Percentiles rank a stretch among this genome's conserved stretches.
phyloP scores from a whole-genome alignment of 2,329 filamentous ascomycete species.

The Apiospora aurea region DNA sequence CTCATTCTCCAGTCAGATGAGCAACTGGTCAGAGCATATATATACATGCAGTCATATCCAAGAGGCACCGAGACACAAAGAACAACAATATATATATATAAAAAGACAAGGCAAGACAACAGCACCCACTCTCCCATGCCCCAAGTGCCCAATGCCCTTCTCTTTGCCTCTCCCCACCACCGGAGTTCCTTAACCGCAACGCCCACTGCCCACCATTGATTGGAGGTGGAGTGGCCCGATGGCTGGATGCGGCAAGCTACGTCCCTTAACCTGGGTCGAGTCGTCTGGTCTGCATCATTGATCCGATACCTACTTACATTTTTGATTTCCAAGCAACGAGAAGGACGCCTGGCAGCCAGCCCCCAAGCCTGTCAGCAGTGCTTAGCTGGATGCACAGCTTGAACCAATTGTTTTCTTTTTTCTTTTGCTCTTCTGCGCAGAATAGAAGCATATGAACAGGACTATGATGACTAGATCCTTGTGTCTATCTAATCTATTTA shows the following conservation, averaged over 20 bases:
- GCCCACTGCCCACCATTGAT: constrained; percentile 1
- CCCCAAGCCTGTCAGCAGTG: neutral
- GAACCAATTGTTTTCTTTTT: neutral
- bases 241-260: constrained; percentile 10
- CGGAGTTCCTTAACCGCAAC: neutral
- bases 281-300: neutral
- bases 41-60: neutral
- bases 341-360: neutral
- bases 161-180: constrained; percentile 1
- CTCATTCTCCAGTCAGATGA: neutral
- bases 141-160: neutral
- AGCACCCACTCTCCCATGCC: neutral
- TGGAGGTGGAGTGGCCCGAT: constrained; percentile 1
- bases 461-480: neutral
- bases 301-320: neutral
- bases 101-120: neutral
- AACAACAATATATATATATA: too few species aligned
- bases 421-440: neutral
- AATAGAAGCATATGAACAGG: neutral
- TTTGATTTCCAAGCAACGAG: neutral
- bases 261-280: neutral
- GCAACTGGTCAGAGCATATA: neutral
- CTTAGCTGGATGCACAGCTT: neutral
- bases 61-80: neutral
- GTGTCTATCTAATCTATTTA: neutral